Base-by-base conservation (phyloP, 2,329 filamentous ascomycete species). In the Lecanicillium sp. region DNA sequence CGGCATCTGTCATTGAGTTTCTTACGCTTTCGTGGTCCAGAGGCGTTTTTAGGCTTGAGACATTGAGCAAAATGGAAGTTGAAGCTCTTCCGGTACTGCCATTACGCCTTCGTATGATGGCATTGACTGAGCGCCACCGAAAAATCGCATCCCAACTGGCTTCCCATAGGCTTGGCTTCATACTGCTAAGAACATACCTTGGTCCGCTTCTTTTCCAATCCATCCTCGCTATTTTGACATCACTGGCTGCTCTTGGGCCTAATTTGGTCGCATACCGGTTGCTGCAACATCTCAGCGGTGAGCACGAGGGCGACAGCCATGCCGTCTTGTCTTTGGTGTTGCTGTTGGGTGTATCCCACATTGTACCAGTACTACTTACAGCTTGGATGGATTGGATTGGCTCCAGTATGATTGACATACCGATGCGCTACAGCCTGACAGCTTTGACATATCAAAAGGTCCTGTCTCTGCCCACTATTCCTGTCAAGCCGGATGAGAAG, bases 311-410 rank as follows among this genome's bases (percentile, higher is more conserved):
- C 4, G n/a, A 4, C n/a, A 38, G 3, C 14, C 17, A 19, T 12
- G 36, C 30, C 3, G 18, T 5, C 6, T 4, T 37, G 29, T 29
- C 18, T 3, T 11, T 37, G 13, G 36, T 12, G 8, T 6, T 27
- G n/a, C 29, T 37, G 4, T 19, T 37, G 28, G 36, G 36, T 5
- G 3, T 17, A 8, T 37, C 36, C 2, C 22, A 32, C 8, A 8
- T 25, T 17, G 3, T 27, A 17, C 36, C 36, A 1, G 29, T 14
- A 17, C 5, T 38, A 2, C 5, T 32, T 10, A 7, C 2, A 7
- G n/a, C 36, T n/a, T 38, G 36, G 36, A 32, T 32, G 14, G n/a
- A 15, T 7, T 38, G 29, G 36, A n/a, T 38, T 4, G 18, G 18
- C 14, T 17, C 36, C 9, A 38, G 29, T 13, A 38, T 38, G 36